Base-by-base conservation (phyloP, 2,329 filamentous ascomycete genomes). In the Pyricularia grisea region DNA sequence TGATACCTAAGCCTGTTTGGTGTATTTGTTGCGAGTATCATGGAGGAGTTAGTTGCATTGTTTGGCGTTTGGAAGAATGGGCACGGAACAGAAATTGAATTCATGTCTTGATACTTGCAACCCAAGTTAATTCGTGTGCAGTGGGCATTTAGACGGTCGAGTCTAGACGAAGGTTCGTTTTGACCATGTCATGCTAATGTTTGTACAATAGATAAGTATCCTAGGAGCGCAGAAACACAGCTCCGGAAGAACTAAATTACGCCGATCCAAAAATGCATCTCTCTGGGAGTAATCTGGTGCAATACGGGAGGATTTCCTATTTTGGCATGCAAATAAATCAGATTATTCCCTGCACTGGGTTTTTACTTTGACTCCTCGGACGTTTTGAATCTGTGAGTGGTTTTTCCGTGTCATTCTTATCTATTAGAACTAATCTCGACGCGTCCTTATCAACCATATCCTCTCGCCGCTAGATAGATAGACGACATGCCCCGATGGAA, bases 61-160 rank as follows among this genome's bases (percentile, higher is more conserved):
- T 68, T 55, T 71, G 72, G 71, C 69, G 72, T 72, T 73, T 70
- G 67, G 70, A 70, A 70, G 66, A 70, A 23, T 10, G 36, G 30
- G 65, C 42, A 55, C 42, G n/a, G 42, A 55, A 42, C 33, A 42
- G 33, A 42, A 55, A 55, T 55, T 55, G 11, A n/a, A 55, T 4
- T 55, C 20, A 55, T 55, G 17, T 55, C n/a, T n/a, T 55, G 42
- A 10, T n/a, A 55, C 5, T 55, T n/a, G 42, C 17, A 1, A 55
- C 20, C 20, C 20, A 14, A n/a, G 42, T 55, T 55, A 20, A 9
- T 20, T 27, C 27, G 27, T 27, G 27, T 55, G 42, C 17, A 17
- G 42, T 50, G 3, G 36, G 31, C 31, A 10, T 7, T 10, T 33
- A 10, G 33, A 36, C 33, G 33, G 12, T 36, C 4, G 1, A 55